phyloP scores from a whole-genome alignment of 2,329 filamentous ascomycete species.

The Pseudonectria buxi region DNA sequence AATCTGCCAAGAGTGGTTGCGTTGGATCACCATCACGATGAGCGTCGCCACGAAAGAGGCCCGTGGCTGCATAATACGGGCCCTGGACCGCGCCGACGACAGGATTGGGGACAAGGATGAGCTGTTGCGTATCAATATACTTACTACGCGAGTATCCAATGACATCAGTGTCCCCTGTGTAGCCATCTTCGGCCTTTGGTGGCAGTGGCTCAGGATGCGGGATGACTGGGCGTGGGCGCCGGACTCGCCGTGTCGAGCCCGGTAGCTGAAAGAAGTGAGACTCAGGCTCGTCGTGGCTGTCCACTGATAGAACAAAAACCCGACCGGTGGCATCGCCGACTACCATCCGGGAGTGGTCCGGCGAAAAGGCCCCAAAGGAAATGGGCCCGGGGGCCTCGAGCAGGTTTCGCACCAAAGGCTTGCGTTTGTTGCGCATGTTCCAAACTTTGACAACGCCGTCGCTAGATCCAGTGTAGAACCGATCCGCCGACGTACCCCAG shows the following conservation, averaged over 20 bases:
- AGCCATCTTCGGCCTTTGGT: slow-evolving; percentile 20
- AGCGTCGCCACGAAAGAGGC: slow-evolving; percentile 40
- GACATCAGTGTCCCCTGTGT: slow-evolving; percentile 10
- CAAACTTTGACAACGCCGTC: slow-evolving; percentile 58
- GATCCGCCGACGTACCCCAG: slow-evolving; percentile 50
- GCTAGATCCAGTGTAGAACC: slow-evolving; percentile 58
- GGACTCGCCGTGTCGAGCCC: slow-evolving; percentile 28
- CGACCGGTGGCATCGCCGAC: slow-evolving; percentile 57
- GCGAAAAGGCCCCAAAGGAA: slow-evolving; percentile 52
- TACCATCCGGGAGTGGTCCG: slow-evolving; percentile 46
- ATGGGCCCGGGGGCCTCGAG: slow-evolving; percentile 50
- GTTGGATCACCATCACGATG: slow-evolving; percentile 39
- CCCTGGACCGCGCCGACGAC: slow-evolving; percentile 52
- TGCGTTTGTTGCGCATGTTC: slow-evolving; percentile 44
- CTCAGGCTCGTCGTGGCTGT: slow-evolving; percentile 35
- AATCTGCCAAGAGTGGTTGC: slow-evolving; percentile 38
- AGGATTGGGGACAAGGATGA: slow-evolving; percentile 37
- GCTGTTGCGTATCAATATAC: slow-evolving; percentile 32
- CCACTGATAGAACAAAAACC: slow-evolving; percentile 47
- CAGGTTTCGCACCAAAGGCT: slow-evolving; percentile 45
- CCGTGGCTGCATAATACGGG: slow-evolving; percentile 39
- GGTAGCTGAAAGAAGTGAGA: slow-evolving; percentile 31
- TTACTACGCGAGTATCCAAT: slow-evolving; percentile 19
- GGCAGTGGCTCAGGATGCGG: slow-evolving; percentile 44
- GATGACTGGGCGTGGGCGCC: slow-evolving; percentile 41